These are phyloP conservation scores for Gynandropsis gynandra DNA, from an alignment of 345 rosid species.

Conservation along the genomic window DNA sequence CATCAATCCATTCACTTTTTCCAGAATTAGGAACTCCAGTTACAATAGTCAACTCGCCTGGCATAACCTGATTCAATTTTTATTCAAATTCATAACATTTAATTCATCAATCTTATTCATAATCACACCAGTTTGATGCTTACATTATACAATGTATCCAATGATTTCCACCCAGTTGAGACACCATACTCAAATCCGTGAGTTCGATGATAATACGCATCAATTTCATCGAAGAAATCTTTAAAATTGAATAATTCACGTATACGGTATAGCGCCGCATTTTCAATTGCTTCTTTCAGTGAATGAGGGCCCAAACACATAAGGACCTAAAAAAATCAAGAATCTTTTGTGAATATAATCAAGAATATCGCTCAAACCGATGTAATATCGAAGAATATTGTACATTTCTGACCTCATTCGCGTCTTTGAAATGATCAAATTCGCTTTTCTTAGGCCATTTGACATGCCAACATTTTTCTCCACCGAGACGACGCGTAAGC, in stretches of 20 bases:
- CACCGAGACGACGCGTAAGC: constrained; percentile 89
- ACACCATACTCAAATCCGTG: constrained; percentile 62
- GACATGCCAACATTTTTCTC: constrained; percentile 99
- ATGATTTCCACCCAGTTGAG: constrained; percentile 74
- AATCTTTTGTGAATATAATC: constrained; percentile 6
- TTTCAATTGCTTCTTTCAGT: constrained; percentile 55
- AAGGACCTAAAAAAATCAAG: constrained; percentile 48
- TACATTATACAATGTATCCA: constrained; percentile 73
- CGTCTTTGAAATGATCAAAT: too few species aligned
- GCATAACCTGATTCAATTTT: too few species aligned
- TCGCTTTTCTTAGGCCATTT: too few species aligned
- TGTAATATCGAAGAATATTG: constrained; percentile 3
- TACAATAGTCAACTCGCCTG: too few species aligned
- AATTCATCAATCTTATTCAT: too few species aligned
- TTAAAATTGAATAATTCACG: too few species aligned
- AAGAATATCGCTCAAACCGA: constrained; percentile 8
- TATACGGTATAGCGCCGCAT: constrained; percentile 86
- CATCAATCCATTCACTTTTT: too few species aligned
- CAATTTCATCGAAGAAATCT: too few species aligned
- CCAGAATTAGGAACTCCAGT: too few species aligned
- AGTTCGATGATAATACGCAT: too few species aligned
- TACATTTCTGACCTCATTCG: constrained; percentile 43
- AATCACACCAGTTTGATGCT: too few species aligned
- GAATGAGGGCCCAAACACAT: constrained; percentile 65
- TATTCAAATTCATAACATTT: too few species aligned